Base-by-base conservation (phyloP, 1,284 basidiomycete species). In the Coriolopsis trogii region DNA sequence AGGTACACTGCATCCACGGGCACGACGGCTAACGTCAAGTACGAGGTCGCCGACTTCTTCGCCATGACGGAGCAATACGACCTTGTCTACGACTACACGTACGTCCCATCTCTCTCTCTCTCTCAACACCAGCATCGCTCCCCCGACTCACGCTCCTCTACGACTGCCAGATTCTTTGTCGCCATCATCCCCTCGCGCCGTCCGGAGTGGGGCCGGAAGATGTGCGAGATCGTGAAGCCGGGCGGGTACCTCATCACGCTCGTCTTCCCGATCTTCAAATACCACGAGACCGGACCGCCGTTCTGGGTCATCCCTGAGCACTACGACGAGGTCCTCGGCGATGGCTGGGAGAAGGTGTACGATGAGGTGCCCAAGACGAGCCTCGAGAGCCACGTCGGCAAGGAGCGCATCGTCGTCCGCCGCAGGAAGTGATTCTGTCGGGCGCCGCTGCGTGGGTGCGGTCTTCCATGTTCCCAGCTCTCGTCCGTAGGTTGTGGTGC, bases 21-120 rank as follows among this genome's bases (percentile, higher is more conserved):
- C 15, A 43, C 39, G 9, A 16, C 41, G 16, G 62, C 45, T 30
- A 70, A 70, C 45, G 72, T 67, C 26, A 69, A 47, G 3, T 79
- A 84, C 56, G 58, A 74, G 38, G 60, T 65, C 5, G 67, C 61
- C 2, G 79, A 87, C 63, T 89, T 88, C 69, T 87, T 89, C 69
- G 34, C 45, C 29, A 8, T 46, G 29, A 50, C 48, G 3, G 50
- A 38, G 20, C 36, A 36, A 3, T 86, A 79, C 56, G 81, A 84
- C 55, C 58, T 89, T 10, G 71, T 86, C 15, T 85, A 84, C 56
- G 87, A 89, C 63, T 85, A 87, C 63, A 88, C 85, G 85, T 86
- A 53, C 51, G 81, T 15, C n/a, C n/a, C n/a, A n/a, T n/a, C n/a
- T n/a, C n/a, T n/a, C n/a, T n/a, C 25, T 28, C 41, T 43, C 13